Conservation (phyloP, 495 filamentous ascomycete species). For the Penicillium coprophilum region DNA sequence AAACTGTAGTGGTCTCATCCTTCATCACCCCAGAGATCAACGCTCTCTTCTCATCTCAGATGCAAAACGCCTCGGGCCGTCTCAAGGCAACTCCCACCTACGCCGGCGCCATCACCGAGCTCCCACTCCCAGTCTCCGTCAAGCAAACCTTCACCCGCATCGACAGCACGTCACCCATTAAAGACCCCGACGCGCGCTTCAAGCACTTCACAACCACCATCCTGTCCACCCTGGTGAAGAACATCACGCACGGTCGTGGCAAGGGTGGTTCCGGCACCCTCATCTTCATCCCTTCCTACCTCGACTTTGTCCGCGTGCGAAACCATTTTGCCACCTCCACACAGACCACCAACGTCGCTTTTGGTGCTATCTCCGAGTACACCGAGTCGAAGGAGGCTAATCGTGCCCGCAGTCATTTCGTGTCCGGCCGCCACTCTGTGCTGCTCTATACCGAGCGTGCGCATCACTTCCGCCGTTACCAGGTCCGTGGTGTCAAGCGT, state of each 20-base stretch:
- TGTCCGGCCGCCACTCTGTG: slow-evolving; percentile 75
- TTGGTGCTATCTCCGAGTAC: slow-evolving; percentile 88
- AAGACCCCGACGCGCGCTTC: slow-evolving; percentile 89
- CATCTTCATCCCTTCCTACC: slow-evolving; percentile 86
- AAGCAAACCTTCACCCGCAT: slow-evolving; percentile 92
- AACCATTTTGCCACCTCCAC: slow-evolving; percentile 83
- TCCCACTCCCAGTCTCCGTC: slow-evolving; percentile 63
- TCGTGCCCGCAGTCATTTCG: slow-evolving; percentile 83
- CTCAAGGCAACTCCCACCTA: slow-evolving; percentile 66
- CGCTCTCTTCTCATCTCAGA: slow-evolving; percentile 69
- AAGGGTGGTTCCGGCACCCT: slow-evolving; percentile 58
- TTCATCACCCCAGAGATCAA: slow-evolving; percentile 91
- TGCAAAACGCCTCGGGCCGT: slow-evolving; percentile 77
- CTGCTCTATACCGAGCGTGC: slow-evolving; percentile 89
- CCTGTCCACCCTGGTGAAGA: slow-evolving; percentile 68
- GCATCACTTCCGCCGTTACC: slow-evolving; percentile 89
- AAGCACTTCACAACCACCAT: slow-evolving; percentile 81
- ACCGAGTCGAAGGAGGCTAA: slow-evolving; percentile 70
- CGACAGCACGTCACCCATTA: slow-evolving; percentile 61
- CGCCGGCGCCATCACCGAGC: slow-evolving; percentile 62
- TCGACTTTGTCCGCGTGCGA: slow-evolving; percentile 89
- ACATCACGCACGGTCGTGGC: slow-evolving; percentile 45
- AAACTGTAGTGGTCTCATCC: slow-evolving; percentile 75
- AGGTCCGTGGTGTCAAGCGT: slow-evolving; percentile 72
- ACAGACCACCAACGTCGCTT: slow-evolving; percentile 66